These are phyloP conservation scores for Blastobotrys robertii DNA, from an alignment of 805 yeast genomes.

Conservation along the genomic window DNA sequence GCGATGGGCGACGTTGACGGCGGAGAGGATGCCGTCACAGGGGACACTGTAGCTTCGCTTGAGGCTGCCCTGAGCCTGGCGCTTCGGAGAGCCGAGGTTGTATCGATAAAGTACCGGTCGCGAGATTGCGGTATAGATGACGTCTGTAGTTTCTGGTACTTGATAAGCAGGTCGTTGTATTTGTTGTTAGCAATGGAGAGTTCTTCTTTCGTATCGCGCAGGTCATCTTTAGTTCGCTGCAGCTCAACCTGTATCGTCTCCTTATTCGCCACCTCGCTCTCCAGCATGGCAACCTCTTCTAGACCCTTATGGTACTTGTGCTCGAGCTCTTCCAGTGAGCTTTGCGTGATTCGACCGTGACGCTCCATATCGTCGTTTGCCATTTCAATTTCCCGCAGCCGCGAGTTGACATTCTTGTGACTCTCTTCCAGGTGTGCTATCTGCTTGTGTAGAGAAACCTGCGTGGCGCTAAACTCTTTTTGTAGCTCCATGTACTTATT, in stretches of 20 bases:
- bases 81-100: background rate
- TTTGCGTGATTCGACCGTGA: constrained; percentile 29
- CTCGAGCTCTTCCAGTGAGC: constrained; percentile 29
- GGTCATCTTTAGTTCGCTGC: constrained; percentile 27
- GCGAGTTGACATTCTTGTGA: constrained; percentile 23
- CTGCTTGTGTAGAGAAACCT: constrained; percentile 18
- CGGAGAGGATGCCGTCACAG: background rate
- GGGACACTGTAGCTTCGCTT: constrained; percentile 2
- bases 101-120: background rate
- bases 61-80: constrained; percentile 2
- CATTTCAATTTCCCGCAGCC: constrained; percentile 34
- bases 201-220: constrained; percentile 28
- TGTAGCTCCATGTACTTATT: constrained; percentile 22
- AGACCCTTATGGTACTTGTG: constrained; percentile 28
- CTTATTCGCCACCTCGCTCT: constrained; percentile 28
- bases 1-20: background rate
- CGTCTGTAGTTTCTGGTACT: constrained; percentile 2
- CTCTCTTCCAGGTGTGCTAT: constrained; percentile 25
- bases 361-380: constrained; percentile 37
- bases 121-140: no score
- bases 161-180: constrained; percentile 5
- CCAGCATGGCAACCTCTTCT: constrained; percentile 33
- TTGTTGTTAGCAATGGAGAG: constrained; percentile 13
- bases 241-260: constrained; percentile 22
- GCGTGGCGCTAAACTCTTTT: constrained; percentile 20